A percentile compares a stretch with the other conserved stretches of the same genome.
Conservation (phyloP, 805 yeast species). For the Nakazawaea peltata region DNA sequence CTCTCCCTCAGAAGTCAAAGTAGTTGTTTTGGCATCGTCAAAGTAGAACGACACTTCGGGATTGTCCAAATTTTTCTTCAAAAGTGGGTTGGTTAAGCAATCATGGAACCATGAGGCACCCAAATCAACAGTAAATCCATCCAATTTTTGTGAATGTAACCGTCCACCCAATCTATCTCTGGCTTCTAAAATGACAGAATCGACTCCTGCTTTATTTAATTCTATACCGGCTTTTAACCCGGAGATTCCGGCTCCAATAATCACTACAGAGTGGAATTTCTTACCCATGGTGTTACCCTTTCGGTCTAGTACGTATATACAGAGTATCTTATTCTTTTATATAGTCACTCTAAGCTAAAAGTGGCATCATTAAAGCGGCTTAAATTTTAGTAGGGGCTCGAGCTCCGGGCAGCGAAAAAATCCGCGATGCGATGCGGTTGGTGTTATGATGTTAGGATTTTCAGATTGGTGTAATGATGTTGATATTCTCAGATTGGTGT, state of each 20-base stretch:
- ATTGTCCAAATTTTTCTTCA: constrained; percentile 33
- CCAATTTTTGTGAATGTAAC: constrained; percentile 30
- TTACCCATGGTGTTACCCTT: neutral
- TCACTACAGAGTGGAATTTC: constrained; percentile 18
- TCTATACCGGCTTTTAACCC: constrained; percentile 56
- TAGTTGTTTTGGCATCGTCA: constrained; percentile 21
- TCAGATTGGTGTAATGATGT: too few species aligned
- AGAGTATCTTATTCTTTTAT: too few species aligned
- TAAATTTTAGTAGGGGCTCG: too few species aligned
- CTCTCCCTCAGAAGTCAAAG: constrained; percentile 14
- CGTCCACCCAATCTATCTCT: constrained; percentile 65
- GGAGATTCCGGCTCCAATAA: constrained; percentile 64
- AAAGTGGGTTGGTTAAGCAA: constrained; percentile 55
- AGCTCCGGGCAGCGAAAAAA: too few species aligned
- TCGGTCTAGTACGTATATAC: too few species aligned
- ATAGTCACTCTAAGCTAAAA: too few species aligned
- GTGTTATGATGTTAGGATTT: too few species aligned
- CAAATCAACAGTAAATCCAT: constrained; percentile 41
- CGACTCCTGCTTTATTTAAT: constrained; percentile 29
- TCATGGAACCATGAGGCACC: constrained; percentile 96
- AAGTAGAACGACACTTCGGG: constrained; percentile 21
- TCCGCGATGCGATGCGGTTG: too few species aligned
- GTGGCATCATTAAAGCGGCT: too few species aligned
- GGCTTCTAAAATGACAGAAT: constrained; percentile 48
- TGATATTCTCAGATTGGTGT: too few species aligned